These are phyloP conservation scores for Acacia acuminata DNA, from an alignment of 306 rosid genomes.

Conservation along the genomic window DNA sequence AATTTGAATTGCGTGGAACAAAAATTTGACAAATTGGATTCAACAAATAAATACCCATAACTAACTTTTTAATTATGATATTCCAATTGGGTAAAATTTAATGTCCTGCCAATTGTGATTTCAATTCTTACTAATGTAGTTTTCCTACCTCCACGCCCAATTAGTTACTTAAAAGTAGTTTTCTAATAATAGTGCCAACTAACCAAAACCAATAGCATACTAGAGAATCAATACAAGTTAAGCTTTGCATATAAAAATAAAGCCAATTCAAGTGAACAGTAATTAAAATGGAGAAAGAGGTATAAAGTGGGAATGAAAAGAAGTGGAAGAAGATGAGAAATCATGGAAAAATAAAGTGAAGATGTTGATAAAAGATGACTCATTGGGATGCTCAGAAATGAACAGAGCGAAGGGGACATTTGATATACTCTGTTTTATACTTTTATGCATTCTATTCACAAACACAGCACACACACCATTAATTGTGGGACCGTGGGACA, in stretches of 20 bases:
- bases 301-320: background rate
- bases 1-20: too few relatives aligned
- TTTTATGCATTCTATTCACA: too few relatives aligned
- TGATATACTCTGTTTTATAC: too few relatives aligned
- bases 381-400: conserved; percentile 10
- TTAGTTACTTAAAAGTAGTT: background rate
- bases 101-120: conserved; percentile 21
- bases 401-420: conserved; percentile 51
- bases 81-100: conserved; percentile 8
- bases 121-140: conserved; percentile 4
- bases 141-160: background rate
- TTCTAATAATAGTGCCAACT: background rate
- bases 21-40: too few relatives aligned
- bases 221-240: background rate
- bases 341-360: conserved; percentile 13
- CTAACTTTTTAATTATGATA: background rate
- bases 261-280: background rate
- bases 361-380: conserved; percentile 16
- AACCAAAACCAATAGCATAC: conserved; percentile 3
- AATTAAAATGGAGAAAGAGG: background rate
- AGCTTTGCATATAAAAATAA: background rate
- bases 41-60: too few relatives aligned
- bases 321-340: conserved; percentile 26
- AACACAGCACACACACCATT: too few relatives aligned
- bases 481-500: too few relatives aligned